These are phyloP conservation scores for Bolboschoenoplectus hybrid DNA, from an alignment of 202 grass and related monocot genomes.

Conservation along the genomic window DNA sequence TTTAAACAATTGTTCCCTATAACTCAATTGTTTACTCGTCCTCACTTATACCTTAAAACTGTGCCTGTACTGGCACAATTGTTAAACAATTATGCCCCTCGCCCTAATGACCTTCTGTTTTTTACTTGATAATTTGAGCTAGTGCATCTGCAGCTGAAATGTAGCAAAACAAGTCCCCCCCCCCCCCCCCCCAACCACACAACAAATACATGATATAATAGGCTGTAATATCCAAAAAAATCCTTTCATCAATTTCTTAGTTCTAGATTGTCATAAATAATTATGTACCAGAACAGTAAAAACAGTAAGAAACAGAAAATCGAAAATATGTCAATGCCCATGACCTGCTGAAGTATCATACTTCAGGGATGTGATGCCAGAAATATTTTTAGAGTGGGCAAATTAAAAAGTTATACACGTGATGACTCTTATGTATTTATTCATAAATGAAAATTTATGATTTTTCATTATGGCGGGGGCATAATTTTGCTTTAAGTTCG, in stretches of 20 bases:
- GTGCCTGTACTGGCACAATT: background rate
- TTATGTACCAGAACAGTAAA: background rate
- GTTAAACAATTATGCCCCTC: slow-evolving; percentile 18
- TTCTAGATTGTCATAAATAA: slow-evolving; percentile 11
- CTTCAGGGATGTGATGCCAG: background rate
- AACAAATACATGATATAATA: background rate
- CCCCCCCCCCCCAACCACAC: too few species aligned
- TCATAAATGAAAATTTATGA: background rate
- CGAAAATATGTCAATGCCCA: background rate
- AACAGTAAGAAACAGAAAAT: background rate
- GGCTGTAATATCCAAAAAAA: background rate
- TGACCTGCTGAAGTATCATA: background rate
- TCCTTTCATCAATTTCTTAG: background rate
- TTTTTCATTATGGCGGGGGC: background rate
- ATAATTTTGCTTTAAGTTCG: slow-evolving; percentile 1
- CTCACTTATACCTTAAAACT: background rate
- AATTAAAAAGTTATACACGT: background rate
- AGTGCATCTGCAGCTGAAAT: background rate
- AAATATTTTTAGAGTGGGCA: background rate
- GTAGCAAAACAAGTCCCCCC: background rate
- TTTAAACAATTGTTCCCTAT: background rate
- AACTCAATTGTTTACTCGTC: background rate
- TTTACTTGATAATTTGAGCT: background rate
- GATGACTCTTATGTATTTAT: background rate
- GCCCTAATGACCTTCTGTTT: background rate